phyloP scores from a whole-genome alignment of 208 protist species.

The Leishmania mexicana region DNA sequence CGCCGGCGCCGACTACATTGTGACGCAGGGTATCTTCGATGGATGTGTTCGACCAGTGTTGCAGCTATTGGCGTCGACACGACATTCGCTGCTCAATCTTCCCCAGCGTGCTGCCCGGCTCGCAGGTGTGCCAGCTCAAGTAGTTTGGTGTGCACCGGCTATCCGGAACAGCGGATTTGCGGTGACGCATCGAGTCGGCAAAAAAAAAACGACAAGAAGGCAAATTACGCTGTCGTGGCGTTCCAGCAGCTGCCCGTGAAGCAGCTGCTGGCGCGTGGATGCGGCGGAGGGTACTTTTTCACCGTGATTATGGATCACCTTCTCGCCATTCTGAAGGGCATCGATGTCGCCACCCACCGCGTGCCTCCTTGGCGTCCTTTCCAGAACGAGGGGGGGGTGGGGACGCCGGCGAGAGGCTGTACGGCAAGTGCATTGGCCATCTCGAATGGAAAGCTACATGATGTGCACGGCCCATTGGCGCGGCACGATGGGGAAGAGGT shows the following conservation, averaged over 20 bases:
- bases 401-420: slow-evolving; percentile 68
- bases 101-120: slow-evolving; percentile 84
- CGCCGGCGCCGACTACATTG: slow-evolving; percentile 94
- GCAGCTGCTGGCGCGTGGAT: slow-evolving; percentile 67
- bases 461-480: slow-evolving; percentile 80
- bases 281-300: slow-evolving; percentile 93
- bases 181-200: slow-evolving; percentile 16
- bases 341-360: slow-evolving; percentile 38
- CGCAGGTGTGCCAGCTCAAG: slow-evolving; percentile 41
- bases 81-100: slow-evolving; percentile 88
- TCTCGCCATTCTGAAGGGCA: slow-evolving; percentile 61
- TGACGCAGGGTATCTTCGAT: slow-evolving; percentile 96
- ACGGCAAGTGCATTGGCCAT: slow-evolving; percentile 93
- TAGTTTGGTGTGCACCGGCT: slow-evolving; percentile 64
- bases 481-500: slow-evolving; percentile 89
- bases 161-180: slow-evolving; percentile 60
- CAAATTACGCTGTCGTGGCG: slow-evolving; percentile 32
- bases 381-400: slow-evolving; percentile 40
- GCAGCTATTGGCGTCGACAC: slow-evolving; percentile 43
- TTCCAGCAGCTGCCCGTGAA: slow-evolving; percentile 76
- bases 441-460: slow-evolving; percentile 89
- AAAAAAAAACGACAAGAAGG: slow-evolving; percentile 54
- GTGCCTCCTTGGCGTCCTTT: slow-evolving; percentile 61
- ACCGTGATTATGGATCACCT: slow-evolving; percentile 93
- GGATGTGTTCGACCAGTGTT: slow-evolving; percentile 78